Base-by-base conservation (phyloP, 805 yeast genomes). In the Grigorovia jiainica region DNA sequence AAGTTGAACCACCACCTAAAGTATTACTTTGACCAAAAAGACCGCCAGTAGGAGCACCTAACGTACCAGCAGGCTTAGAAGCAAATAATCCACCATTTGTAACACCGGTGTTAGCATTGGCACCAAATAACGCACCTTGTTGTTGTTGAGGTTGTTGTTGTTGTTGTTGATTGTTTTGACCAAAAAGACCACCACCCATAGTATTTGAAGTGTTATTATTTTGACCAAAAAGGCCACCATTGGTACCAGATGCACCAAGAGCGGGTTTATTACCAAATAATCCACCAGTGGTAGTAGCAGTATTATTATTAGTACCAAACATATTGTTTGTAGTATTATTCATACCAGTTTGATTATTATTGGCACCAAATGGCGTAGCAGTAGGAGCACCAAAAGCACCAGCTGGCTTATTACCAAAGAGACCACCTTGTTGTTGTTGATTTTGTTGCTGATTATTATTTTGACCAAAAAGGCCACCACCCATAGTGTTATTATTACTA, bases 221-320 rank as follows among this genome's bases (percentile, higher is more conserved):
- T 33, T 51, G 47, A 17, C 71, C 70, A 48, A 65, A 65, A n/a
- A 60, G 38, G 7, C 58, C 58, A n/a, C 59, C 58, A 6, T 42
- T 25, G 7, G 49, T 45, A 1, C 68, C 61, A 23, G 47, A 30
- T 24, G 37, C 30, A 20, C 30, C n/a, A 13, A 46, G 45, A 45
- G 34, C 34, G 17, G 36, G 41, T 21, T 31, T 40, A 11, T 41
- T 40, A 23, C 47, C 47, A 40, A 45, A 45, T 7, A 45, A 25
- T 13, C 48, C 46, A 21, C 50, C 48, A 37, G 29, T 35, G n/a
- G 38, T 38, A 25, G 36, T 21, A 18, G 40, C 48, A 45, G 46
- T 35, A 16, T 25, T 41, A 45, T 47, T 43, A 39, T 52, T 37
- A 20, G 36, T 39, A 19, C 47, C 47, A 53, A 75, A 75, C 40